phyloP scores from a whole-genome alignment of 768 basidiomycete genomes.

The Neoboletus magnificus region DNA sequence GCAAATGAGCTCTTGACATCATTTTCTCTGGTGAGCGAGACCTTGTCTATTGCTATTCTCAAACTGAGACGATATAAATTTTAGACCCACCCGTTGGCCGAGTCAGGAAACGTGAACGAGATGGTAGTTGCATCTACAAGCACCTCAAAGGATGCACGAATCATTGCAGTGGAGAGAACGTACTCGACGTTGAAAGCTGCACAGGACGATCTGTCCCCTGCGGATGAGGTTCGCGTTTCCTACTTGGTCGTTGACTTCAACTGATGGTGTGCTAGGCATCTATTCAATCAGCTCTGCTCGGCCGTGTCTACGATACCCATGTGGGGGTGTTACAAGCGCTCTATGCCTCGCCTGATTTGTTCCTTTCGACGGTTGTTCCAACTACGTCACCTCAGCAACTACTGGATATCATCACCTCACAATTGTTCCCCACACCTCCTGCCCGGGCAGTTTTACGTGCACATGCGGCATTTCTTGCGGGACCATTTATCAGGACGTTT shows the following conservation, averaged over 20 bases:
- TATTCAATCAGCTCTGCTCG: slow-evolving; percentile 59
- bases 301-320: slow-evolving; percentile 66
- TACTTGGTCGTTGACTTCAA: background rate
- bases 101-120: slow-evolving; percentile 37
- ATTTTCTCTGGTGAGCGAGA: slow-evolving; percentile 48
- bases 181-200: slow-evolving; percentile 36
- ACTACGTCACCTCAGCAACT: slow-evolving; percentile 21
- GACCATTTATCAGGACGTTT: slow-evolving; percentile 38
- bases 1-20: slow-evolving; percentile 57
- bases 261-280: slow-evolving; percentile 42
- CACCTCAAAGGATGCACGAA: slow-evolving; percentile 59
- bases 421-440: slow-evolving; percentile 37
- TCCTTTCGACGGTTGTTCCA: slow-evolving; percentile 38
- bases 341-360: slow-evolving; percentile 49
- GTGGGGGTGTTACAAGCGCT: slow-evolving; percentile 60
- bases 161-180: slow-evolving; percentile 56
- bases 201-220: slow-evolving; percentile 23
- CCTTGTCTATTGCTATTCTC: background rate
- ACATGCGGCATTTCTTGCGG: slow-evolving; percentile 56
- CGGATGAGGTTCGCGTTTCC: slow-evolving; percentile 33
- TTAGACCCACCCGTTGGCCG: slow-evolving; percentile 22
- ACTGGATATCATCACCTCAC: slow-evolving; percentile 23
- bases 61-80: background rate
- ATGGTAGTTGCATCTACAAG: slow-evolving; percentile 55
- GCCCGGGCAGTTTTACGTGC: slow-evolving; percentile 50